Conservation (phyloP, 441 rosid genomes). For the Populus tomentosa region DNA sequence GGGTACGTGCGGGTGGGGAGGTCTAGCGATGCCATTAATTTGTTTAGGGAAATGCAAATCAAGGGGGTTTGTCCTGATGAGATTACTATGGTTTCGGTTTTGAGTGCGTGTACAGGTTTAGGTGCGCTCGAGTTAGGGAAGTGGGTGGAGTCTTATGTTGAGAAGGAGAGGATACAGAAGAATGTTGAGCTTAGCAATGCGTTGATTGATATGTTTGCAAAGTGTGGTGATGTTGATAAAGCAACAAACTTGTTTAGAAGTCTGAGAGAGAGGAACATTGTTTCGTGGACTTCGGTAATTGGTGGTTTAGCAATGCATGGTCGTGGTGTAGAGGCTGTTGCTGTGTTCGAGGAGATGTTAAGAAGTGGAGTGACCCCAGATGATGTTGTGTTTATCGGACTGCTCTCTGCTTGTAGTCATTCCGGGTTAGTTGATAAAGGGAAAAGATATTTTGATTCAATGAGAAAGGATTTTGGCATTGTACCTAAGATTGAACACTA, state of each 20-base stretch:
- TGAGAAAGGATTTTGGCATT: slow-evolving; percentile 32
- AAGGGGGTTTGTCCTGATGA: slow-evolving; percentile 43
- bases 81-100: slow-evolving; percentile 45
- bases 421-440: slow-evolving; percentile 50
- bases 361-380: slow-evolving; percentile 37
- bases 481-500: slow-evolving; percentile 42
- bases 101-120: slow-evolving; percentile 48
- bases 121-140: slow-evolving; percentile 54
- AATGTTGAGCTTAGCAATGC: slow-evolving; percentile 44
- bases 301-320: slow-evolving; percentile 56
- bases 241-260: slow-evolving; percentile 43
- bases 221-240: slow-evolving; percentile 54
- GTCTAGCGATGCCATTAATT: slow-evolving; percentile 33
- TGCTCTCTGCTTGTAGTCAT: slow-evolving; percentile 61
- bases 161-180: slow-evolving; percentile 23
- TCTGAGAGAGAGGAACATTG: slow-evolving; percentile 39
- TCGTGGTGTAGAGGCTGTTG: slow-evolving; percentile 45
- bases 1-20: slow-evolving; percentile 43
- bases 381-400: slow-evolving; percentile 38
- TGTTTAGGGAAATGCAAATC: slow-evolving; percentile 51
- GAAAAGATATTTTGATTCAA: slow-evolving; percentile 31
- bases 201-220: slow-evolving; percentile 47
- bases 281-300: slow-evolving; percentile 57
- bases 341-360: slow-evolving; percentile 46
- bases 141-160: slow-evolving; percentile 45